phyloP scores from a whole-genome alignment of 2,329 filamentous ascomycete species.

The Venturia effusa region DNA sequence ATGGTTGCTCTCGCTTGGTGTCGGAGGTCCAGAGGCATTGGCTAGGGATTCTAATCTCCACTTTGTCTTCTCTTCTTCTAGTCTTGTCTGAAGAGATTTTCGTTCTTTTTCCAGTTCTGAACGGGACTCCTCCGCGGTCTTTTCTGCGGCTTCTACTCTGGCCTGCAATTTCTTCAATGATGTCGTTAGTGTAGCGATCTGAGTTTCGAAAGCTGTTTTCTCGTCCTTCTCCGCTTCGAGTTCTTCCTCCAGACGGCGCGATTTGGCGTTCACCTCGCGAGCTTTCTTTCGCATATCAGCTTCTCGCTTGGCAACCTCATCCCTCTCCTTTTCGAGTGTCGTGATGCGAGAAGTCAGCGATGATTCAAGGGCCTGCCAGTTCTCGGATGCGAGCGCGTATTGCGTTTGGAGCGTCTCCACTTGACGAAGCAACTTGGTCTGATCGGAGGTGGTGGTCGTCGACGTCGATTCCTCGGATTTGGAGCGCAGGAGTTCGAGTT shows the following conservation, averaged over 20 bases:
- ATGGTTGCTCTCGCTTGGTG: constrained; percentile 12
- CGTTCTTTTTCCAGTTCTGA: constrained; percentile 49
- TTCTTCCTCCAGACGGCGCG: constrained; percentile 68
- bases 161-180: constrained; percentile 52
- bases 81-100: constrained; percentile 42
- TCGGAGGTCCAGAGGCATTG: constrained; percentile 14
- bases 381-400: constrained; percentile 86
- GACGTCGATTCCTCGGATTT: constrained; percentile 84
- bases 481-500: constrained; percentile 76
- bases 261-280: constrained; percentile 64
- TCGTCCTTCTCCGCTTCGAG: constrained; percentile 58
- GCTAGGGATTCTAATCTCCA: constrained; percentile 41
- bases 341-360: constrained; percentile 69
- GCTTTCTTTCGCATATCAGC: constrained; percentile 82
- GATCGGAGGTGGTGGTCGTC: constrained; percentile 67
- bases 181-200: constrained; percentile 48
- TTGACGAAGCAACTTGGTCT: constrained; percentile 83
- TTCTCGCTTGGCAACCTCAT: constrained; percentile 75
- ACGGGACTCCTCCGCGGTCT: constrained; percentile 48
- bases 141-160: constrained; percentile 53
- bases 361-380: constrained; percentile 94
- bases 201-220: constrained; percentile 53
- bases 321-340: constrained; percentile 77
- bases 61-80: constrained; percentile 55
- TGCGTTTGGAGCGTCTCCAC: constrained; percentile 94